These are phyloP conservation scores for Penicillium samsonianum DNA, from an alignment of 495 filamentous ascomycete species.

Conservation along the genomic window DNA sequence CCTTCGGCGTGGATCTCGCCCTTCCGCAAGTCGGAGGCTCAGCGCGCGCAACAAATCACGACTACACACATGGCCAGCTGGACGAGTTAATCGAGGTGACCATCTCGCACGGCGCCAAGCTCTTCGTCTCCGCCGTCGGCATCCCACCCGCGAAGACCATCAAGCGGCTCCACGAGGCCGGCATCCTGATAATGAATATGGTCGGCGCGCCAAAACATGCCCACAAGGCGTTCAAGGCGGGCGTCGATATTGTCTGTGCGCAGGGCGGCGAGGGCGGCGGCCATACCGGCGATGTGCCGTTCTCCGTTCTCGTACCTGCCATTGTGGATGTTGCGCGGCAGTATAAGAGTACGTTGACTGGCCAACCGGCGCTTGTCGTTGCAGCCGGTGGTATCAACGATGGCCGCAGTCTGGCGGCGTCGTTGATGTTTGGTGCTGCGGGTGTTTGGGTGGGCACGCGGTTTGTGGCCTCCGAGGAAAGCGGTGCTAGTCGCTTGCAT, in stretches of 20 bases:
- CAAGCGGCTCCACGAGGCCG: constrained; percentile 68
- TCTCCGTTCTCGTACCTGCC: constrained; percentile 69
- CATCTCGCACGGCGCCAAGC: constrained; percentile 70
- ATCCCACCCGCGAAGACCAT: constrained; percentile 71
- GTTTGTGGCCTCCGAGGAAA: constrained; percentile 78
- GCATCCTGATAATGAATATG: constrained; percentile 91
- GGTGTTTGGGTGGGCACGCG: constrained; percentile 86
- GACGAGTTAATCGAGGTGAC: constrained; percentile 80
- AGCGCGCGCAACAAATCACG: constrained; percentile 85
- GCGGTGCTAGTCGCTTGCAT: constrained; percentile 72
- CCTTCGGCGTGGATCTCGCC: constrained; percentile 87
- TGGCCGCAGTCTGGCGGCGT: constrained; percentile 68
- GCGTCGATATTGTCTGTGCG: constrained; percentile 82
- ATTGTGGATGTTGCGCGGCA: constrained; percentile 69
- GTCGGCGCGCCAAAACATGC: constrained; percentile 90
- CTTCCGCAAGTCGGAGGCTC: constrained; percentile 79
- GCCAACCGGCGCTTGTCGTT: constrained; percentile 64
- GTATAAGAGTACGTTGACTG: constrained; percentile 58
- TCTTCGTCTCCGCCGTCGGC: constrained; percentile 84
- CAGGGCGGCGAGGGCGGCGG: constrained; percentile 81
- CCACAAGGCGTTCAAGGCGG: constrained; percentile 74
- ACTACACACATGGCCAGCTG: constrained; percentile 83
- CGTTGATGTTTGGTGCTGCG: constrained; percentile 70
- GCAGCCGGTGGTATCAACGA: constrained; percentile 76
- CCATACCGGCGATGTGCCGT: constrained; percentile 76